phyloP scores from a whole-genome alignment of 2,329 filamentous ascomycete genomes.

The Cercospora sesami region DNA sequence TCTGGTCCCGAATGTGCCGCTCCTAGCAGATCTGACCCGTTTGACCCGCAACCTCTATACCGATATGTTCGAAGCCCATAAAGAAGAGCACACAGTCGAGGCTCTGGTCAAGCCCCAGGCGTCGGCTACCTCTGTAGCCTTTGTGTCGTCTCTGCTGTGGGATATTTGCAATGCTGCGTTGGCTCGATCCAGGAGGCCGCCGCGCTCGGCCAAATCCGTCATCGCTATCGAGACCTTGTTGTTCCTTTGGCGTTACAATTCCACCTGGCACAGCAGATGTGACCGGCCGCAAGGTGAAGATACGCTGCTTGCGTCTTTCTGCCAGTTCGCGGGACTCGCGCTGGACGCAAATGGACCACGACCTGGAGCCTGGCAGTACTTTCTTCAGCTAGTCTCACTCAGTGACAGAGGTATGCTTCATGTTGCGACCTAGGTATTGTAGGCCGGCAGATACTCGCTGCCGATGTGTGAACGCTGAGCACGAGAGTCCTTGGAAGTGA shows the following conservation, averaged over 20 bases:
- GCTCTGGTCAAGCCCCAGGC: constrained; percentile 27
- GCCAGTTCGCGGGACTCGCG: background rate
- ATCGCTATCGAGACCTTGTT: background rate
- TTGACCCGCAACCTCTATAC: background rate
- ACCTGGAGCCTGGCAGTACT: background rate
- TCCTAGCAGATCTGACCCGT: background rate
- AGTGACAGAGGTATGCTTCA: background rate
- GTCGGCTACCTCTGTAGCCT: constrained; percentile 28
- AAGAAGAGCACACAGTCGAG: constrained; percentile 13
- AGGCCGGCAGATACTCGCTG: background rate
- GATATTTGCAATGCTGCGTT: constrained; percentile 23
- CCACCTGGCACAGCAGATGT: background rate
- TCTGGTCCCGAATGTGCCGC: background rate
- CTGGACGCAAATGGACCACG: background rate
- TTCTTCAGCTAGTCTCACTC: background rate
- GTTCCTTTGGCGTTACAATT: background rate
- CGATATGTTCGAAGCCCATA: background rate
- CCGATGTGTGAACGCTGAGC: background rate
- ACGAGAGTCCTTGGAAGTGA: background rate
- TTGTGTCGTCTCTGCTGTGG: constrained; percentile 24
- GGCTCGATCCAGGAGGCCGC: constrained; percentile 18
- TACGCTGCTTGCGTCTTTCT: background rate
- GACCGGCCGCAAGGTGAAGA: background rate
- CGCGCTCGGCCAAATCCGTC: background rate
- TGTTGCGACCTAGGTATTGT: background rate